These are phyloP conservation scores for Colletotrichum shisoi DNA, from an alignment of 2,329 filamentous ascomycete species.

Conservation along the genomic window DNA sequence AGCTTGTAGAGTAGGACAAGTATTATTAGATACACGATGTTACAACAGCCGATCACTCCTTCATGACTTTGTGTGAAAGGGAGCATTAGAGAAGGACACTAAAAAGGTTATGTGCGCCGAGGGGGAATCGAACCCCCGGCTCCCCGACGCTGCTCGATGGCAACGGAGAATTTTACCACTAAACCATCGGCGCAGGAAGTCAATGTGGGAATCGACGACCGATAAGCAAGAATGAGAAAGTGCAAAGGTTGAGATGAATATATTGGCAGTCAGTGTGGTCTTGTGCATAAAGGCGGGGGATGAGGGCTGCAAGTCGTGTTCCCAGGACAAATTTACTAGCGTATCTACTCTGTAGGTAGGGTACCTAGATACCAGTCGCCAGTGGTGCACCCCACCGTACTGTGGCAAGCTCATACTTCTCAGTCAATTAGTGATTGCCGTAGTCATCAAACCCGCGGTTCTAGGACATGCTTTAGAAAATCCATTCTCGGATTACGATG, in stretches of 20 bases:
- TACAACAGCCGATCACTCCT: no score
- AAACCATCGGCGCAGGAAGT: slow-evolving; percentile 35
- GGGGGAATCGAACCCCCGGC: slow-evolving; percentile 39
- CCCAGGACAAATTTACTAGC: slow-evolving; percentile 8
- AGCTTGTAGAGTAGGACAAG: not conserved
- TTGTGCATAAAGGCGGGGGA: slow-evolving; percentile 20
- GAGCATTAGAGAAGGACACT: not conserved
- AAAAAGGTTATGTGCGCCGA: slow-evolving; percentile 26
- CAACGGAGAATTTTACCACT: slow-evolving; percentile 40
- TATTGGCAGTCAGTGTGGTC: slow-evolving; percentile 2
- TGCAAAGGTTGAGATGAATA: fast-evolving
- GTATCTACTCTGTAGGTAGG: no score
- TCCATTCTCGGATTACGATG: slow-evolving; percentile 18
- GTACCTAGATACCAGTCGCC: no score
- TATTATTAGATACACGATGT: not conserved
- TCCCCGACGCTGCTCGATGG: slow-evolving; percentile 37
- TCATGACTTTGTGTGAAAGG: not conserved
- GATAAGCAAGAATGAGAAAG: fast-evolving
- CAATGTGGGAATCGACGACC: not conserved
- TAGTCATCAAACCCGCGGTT: not conserved
- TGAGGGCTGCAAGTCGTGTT: slow-evolving; percentile 28
- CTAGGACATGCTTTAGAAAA: slow-evolving; percentile 1
- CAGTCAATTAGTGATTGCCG: slow-evolving; percentile 22
- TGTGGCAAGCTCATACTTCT: no score
- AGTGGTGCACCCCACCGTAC: no score